Base-by-base conservation (phyloP, 768 basidiomycete genomes). In the Clavulina sp. region DNA sequence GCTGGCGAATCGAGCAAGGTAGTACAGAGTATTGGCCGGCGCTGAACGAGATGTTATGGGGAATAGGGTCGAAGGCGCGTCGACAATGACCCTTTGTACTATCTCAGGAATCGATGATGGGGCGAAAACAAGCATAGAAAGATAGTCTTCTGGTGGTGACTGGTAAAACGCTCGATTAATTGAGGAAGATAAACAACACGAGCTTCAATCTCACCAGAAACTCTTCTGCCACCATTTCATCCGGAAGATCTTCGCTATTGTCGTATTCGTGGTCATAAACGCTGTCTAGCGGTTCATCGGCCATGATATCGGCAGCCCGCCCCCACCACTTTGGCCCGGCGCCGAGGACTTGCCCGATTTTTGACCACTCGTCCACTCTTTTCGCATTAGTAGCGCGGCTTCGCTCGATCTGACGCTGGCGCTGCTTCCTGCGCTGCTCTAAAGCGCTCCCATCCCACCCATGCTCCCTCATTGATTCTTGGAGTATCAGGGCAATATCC, bases 61-160 rank as follows among this genome's bases (percentile, higher is more conserved):
- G 48, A 76, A 74, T 44, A 84, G 70, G 19, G 75, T 72, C 4
- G 86, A 78, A 38, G 68, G 75, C 62, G 80, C 84, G 59, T 80
- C 78, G 23, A 74, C 76, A 62, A 97, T 81, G 32, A 97, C 67
- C 5, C 85, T 78, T 57, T 84, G 77, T 57, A 93, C 80, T 32
- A 92, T 81, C 54, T 74, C 70, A 1, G 85, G 79, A 5, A 97
- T 66, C 9, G 80, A 71, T 36, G 76, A 70, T 2, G 87, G 84
- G 16, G 88, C 82, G 67, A 92, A 97, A 18, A 87, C 93, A 44
- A 99, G 83, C 84, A 96, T 91, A 41, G 83, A 77, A 19, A 81
- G 74, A 60, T 81, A 88, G 62, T 85, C 81, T 59, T 73, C 65
- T 19, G 73, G 71, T 23, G 84, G 84, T 30, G 87, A 85, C 78